These are phyloP conservation scores for Thermothielavioides terrestris DNA, from an alignment of 495 filamentous ascomycete species.

Conservation along the genomic window DNA sequence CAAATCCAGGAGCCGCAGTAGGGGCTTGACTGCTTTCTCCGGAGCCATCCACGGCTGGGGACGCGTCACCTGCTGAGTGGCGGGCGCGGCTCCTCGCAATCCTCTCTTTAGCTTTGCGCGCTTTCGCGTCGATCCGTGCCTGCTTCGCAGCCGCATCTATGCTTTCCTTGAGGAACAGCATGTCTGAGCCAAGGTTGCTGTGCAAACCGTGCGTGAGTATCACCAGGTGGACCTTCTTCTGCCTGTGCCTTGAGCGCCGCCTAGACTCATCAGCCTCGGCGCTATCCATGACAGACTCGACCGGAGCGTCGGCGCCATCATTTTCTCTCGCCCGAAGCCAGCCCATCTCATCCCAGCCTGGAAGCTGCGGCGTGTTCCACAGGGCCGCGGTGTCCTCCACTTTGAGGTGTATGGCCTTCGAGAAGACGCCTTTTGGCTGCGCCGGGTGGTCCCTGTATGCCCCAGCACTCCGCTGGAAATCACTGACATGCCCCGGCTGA, in stretches of 20 bases:
- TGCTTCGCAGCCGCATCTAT: constrained; percentile 76
- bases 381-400: constrained; percentile 82
- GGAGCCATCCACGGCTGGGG: background rate
- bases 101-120: constrained; percentile 42
- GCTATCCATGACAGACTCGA: constrained; percentile 5
- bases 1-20: background rate
- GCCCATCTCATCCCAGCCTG: constrained; percentile 46
- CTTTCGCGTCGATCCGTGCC: constrained; percentile 52
- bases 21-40: background rate
- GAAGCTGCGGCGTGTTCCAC: constrained; percentile 84
- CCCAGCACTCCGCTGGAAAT: constrained; percentile 52
- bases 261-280: constrained; percentile 3
- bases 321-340: constrained; percentile 23
- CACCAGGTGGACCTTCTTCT: constrained; percentile 80
- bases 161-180: constrained; percentile 94
- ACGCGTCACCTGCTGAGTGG: constrained; percentile 49
- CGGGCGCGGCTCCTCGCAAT: constrained; percentile 22
- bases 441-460: constrained; percentile 36
- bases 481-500: constrained; percentile 60
- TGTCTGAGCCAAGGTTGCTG: constrained; percentile 93
- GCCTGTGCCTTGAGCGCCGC: constrained; percentile 26
- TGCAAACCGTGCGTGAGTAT: constrained; percentile 91
- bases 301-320: constrained; percentile 16
- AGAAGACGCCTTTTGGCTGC: constrained; percentile 67
- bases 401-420: constrained; percentile 60